Evolutionary conservation across 2,329 filamentous ascomycete species (phyloP).

Genomic region (Epicoccum nigrum): DNA sequence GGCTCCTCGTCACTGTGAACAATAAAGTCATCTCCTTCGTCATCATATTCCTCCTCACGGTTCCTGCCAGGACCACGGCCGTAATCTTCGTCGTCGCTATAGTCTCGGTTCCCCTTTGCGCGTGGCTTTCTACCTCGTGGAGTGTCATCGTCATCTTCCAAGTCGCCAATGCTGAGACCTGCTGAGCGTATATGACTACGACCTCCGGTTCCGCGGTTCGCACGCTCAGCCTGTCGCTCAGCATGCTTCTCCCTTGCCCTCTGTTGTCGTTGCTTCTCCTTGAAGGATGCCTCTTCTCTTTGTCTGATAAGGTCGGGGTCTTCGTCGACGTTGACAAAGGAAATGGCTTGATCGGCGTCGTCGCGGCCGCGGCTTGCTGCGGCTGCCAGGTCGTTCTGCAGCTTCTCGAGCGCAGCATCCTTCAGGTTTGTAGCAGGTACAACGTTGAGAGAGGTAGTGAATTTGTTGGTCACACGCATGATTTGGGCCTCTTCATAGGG

Average conservation of each 20-base stretch:
- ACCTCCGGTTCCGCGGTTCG: constrained; percentile 54
- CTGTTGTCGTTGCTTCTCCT: constrained; percentile 68
- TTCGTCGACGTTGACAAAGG: constrained; percentile 72
- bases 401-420: constrained; percentile 72
- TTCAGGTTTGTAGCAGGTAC: constrained; percentile 70
- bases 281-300: constrained; percentile 75
- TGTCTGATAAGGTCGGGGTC: constrained; percentile 79
- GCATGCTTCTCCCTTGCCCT: constrained; percentile 71
- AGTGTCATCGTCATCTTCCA: constrained; percentile 64
- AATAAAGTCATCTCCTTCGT: constrained; percentile 79
- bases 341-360: constrained; percentile 59
- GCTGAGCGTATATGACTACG: constrained; percentile 59
- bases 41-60: constrained; percentile 78
- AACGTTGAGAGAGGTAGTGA: constrained; percentile 74
- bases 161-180: constrained; percentile 61
- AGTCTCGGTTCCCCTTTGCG: constrained; percentile 53
- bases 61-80: constrained; percentile 63
- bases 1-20: constrained; percentile 77
- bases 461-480: constrained; percentile 75
- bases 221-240: constrained; percentile 66
- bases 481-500: constrained; percentile 72
- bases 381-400: constrained; percentile 71
- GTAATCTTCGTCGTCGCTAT: constrained; percentile 79
- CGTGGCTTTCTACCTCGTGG: constrained; percentile 37
- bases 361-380: constrained; percentile 59